phyloP scores from a whole-genome alignment of 306 rosid species.

The Neltuma alba region DNA sequence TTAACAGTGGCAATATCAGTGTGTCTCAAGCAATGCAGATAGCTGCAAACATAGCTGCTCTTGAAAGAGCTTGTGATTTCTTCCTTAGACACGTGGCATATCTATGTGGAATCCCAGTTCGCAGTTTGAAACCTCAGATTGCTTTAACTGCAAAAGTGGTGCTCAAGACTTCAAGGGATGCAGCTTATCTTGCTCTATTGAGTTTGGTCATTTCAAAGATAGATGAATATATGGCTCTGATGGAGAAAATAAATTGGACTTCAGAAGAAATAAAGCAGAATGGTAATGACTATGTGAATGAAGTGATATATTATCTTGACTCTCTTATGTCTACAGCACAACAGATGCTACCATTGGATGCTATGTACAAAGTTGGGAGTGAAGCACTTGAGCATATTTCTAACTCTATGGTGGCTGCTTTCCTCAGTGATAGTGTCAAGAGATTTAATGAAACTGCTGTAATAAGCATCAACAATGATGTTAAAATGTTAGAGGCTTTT shows the following conservation, averaged over 20 bases:
- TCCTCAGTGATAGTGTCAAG: conserved; percentile 73
- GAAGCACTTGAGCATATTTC: conserved; percentile 89
- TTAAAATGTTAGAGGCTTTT: conserved; percentile 66
- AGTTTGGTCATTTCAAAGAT: conserved; percentile 65
- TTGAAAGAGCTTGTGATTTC: conserved; percentile 94
- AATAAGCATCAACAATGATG: conserved; percentile 57
- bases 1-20: conserved; percentile 60
- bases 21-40: conserved; percentile 96
- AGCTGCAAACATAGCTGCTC: conserved; percentile 82
- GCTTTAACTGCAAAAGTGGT: conserved; percentile 79
- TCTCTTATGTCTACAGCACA: conserved; percentile 85
- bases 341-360: conserved; percentile 85
- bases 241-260: conserved; percentile 71
- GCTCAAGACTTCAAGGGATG: conserved; percentile 75
- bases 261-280: conserved; percentile 63
- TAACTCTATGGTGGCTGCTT: conserved; percentile 64
- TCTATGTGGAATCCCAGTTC: conserved; percentile 56
- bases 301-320: conserved; percentile 79
- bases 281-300: conserved; percentile 77
- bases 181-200: conserved; percentile 67
- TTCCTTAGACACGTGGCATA: conserved; percentile 78
- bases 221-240: conserved; percentile 74
- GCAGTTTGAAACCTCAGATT: conserved; percentile 69
- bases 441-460: conserved; percentile 82
- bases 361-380: conserved; percentile 74